These are phyloP conservation scores for Paracoccidioides brasiliensis DNA, from an alignment of 2,329 filamentous ascomycete species.

Conservation along the genomic window DNA sequence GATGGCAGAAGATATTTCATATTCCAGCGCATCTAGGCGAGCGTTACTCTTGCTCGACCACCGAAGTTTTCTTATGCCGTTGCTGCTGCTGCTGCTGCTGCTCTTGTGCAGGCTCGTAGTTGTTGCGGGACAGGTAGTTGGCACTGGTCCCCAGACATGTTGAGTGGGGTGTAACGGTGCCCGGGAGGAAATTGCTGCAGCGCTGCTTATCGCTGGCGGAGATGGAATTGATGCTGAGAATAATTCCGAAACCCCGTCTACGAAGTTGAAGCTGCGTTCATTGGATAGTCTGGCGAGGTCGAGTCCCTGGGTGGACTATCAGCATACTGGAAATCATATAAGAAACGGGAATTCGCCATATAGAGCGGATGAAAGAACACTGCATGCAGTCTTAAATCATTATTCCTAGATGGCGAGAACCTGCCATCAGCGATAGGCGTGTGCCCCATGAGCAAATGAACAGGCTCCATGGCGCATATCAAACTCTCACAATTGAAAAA, in stretches of 20 bases:
- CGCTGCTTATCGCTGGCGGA: constrained; percentile 5
- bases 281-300: constrained; percentile 51
- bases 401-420: too few relatives aligned
- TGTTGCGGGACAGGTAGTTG: background rate
- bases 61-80: constrained; percentile 14
- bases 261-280: constrained; percentile 52
- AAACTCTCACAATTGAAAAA: too few relatives aligned
- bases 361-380: background rate
- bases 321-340: background rate
- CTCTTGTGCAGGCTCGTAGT: constrained; percentile 5
- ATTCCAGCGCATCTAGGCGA: constrained; percentile 24
- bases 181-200: constrained; percentile 3
- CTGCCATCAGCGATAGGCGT: too few relatives aligned
- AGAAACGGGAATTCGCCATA: background rate
- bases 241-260: constrained; percentile 58
- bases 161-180: background rate
- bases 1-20: constrained; percentile 22
- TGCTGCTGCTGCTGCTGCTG: constrained; percentile 13
- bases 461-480: too few relatives aligned
- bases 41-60: constrained; percentile 13
- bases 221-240: constrained; percentile 26
- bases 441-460: too few relatives aligned
- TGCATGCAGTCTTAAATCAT: background rate
- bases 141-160: background rate
- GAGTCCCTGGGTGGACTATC: constrained; percentile 43